Evolutionary conservation across 768 basidiomycete species (phyloP), one percentile per base, ranked within the genome.

Genomic region (Flagelloscypha sp.): DNA sequence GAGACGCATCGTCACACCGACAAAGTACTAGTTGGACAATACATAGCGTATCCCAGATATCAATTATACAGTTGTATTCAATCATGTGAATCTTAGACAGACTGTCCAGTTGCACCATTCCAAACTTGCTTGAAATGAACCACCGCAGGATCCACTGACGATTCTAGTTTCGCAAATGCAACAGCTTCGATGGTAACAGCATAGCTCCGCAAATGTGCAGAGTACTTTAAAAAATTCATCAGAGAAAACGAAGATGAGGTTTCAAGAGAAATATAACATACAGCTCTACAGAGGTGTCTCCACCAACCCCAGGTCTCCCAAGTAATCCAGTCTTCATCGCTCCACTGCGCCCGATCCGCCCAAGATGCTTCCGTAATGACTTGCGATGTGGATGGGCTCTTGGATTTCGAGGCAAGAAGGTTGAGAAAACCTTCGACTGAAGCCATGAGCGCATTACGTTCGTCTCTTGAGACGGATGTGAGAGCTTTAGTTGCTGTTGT

Each of bases 301-400:
- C 84, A 92, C 89, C 89, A 93, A 2, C 84, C 79, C 82, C 85
- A 89, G 0, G 80, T 84, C 59, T 85, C 79, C 87, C 86, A 90
- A 1, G 72, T 66, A 49, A 72, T 71, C 89, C 89, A 93, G 36
- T 84, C 79, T 18, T 76, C 73, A 24, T 73, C 68, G 15, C 65
- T 66, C 86, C 86, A 89, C 20, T 62, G 69, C 1, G 63, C 65
- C 16, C 84, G 79, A 27, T 72, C 72, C 22, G 75, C 66, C 88
- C 87, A 90, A 1, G 76, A 72, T 4, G 68, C 62, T 45, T 78
- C 75, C 3, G 67, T 66, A 19, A 90, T 70, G 24, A 87, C 74
- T 68, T 58, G 2, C 69, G 61, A 40, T 72, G 77, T n/a, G 72
- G 65, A 40, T 68, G 58, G 3, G 44, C 41, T 27, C 64, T 68